Conservation (phyloP, 2,329 filamentous ascomycete species). For the Triangularia verruculosa region DNA sequence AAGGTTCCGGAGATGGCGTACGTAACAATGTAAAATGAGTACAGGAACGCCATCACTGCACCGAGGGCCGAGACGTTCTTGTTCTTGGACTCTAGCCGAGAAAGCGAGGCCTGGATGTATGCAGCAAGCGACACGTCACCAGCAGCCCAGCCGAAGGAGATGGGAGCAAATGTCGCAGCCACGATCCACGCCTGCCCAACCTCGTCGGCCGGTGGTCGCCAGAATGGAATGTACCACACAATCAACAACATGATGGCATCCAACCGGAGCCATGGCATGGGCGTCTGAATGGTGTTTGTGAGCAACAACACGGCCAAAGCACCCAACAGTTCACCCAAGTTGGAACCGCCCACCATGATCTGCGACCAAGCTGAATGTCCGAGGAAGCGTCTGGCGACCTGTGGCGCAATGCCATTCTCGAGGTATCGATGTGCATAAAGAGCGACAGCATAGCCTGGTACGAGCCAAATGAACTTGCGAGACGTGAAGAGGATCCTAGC, state of each 20-base stretch:
- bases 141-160: constrained; percentile 50
- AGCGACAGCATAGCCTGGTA: constrained; percentile 47
- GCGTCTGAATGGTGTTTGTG: constrained; percentile 46
- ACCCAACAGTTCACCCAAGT: constrained; percentile 48
- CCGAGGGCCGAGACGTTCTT: constrained; percentile 47
- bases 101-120: constrained; percentile 50
- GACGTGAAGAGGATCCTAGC: constrained; percentile 45
- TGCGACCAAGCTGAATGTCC: constrained; percentile 48
- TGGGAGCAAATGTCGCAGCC: constrained; percentile 44
- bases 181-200: constrained; percentile 46
- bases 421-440: constrained; percentile 50
- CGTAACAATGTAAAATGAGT: constrained; percentile 46
- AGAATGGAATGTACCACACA: constrained; percentile 48
- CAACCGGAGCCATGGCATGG: constrained; percentile 49
- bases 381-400: constrained; percentile 45
- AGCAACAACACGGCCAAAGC: constrained; percentile 48
- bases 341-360: constrained; percentile 50
- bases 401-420: constrained; percentile 46
- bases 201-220: constrained; percentile 39
- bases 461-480: constrained; percentile 48
- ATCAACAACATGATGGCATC: constrained; percentile 45
- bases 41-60: constrained; percentile 51
- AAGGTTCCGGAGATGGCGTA: constrained; percentile 30
- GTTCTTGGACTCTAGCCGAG: constrained; percentile 42
- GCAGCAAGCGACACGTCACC: constrained; percentile 50